Base-by-base conservation (phyloP, 805 yeast genomes). In the Priceomyces medius region DNA sequence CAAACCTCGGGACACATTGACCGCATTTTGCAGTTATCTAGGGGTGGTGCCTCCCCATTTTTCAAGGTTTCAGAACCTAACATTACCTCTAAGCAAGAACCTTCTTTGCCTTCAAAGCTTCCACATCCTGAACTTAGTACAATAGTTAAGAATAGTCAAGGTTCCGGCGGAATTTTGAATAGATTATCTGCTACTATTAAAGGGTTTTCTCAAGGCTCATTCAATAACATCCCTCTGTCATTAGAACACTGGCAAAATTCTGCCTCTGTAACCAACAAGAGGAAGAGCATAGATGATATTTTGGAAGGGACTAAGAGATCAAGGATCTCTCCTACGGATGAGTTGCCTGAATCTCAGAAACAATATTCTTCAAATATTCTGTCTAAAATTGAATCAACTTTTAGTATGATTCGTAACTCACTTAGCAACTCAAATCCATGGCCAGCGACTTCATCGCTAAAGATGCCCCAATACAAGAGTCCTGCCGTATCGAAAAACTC, bases 391-490 rank as follows among this genome's bases (percentile, higher is more conserved):
- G 43, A 44, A 7, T 39, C 54, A 5, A 42, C 44, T 29, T 40
- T 48, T 10, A 50, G 50, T 34, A 46, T 42, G 23, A 43, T 51
- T 13, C 42, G 50, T 33, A 50, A 37, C 41, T 43, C 49, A 26
- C 5, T 26, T 12, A 36, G 18, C 12, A 23, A 20, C 9, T 8
- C 18, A 21, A 35, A 18, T 21, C 14, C n/a, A 5, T 26, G 29
- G 29, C 29, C 29, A 18, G 33, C 49, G 12, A 5, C 29, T 12
- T n/a, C 29, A 10, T 26, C 29, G 12, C 40, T 60, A 31, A 58
- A 51, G 32, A 53, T 60, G 51, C 66, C 66, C 3, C 52, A 43
- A 3, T 61, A 60, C 41, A 57, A 47, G 37, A 53, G 51, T 28
- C 59, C 57, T 1, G 48, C 46, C 7, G 14, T 34, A 29, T 4